phyloP scores from a whole-genome alignment of 2,329 filamentous ascomycete species.

The Thelonectria discophora region DNA sequence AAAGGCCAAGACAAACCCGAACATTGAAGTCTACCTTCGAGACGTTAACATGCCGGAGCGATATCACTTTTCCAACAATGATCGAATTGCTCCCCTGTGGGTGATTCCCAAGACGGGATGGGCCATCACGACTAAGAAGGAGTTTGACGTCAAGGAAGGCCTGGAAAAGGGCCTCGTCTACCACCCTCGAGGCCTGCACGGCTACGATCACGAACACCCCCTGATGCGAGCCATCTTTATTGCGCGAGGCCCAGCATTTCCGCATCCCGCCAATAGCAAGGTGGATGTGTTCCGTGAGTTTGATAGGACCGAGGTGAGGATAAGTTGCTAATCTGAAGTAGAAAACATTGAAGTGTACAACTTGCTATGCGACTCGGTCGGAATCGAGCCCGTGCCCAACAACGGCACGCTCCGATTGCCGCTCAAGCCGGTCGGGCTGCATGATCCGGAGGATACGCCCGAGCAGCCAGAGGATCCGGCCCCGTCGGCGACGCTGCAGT shows the following conservation, averaged over 20 bases:
- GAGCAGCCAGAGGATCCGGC: conserved; percentile 65
- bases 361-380: conserved; percentile 88
- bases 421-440: conserved; percentile 69
- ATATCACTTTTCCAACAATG: conserved; percentile 89
- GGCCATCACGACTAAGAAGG: conserved; percentile 83
- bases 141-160: conserved; percentile 77
- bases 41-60: conserved; percentile 89
- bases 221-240: conserved; percentile 97
- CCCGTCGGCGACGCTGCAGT: conserved; percentile 28
- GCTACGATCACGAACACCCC: conserved; percentile 93
- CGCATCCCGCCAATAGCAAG: conserved; percentile 81
- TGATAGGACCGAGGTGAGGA: background rate
- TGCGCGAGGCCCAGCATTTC: conserved; percentile 90
- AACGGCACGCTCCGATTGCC: conserved; percentile 87
- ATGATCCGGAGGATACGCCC: conserved; percentile 60
- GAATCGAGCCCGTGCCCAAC: conserved; percentile 76
- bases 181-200: conserved; percentile 85
- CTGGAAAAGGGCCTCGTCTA: conserved; percentile 73
- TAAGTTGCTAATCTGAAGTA: conserved; percentile 50
- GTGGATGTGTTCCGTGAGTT: conserved; percentile 85
- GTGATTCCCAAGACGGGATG: conserved; percentile 91
- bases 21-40: conserved; percentile 86
- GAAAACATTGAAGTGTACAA: conserved; percentile 97
- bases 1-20: conserved; percentile 68
- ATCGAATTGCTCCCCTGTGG: conserved; percentile 94